Conservation (phyloP, 1,284 basidiomycete genomes). For the Puccinia hordei region DNA sequence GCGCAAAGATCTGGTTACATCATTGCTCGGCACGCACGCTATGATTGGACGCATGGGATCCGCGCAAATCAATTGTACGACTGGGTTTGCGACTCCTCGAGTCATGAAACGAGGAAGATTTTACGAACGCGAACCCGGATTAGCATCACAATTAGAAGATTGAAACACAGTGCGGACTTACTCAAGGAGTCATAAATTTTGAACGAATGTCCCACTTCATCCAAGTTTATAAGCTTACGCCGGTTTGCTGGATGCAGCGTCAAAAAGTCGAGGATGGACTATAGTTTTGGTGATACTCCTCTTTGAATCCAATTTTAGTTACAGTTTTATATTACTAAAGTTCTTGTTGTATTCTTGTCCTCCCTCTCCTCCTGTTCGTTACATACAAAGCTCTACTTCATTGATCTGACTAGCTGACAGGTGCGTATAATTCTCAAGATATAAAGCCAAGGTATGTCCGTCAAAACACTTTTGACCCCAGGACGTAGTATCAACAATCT, state of each 20-base stretch:
- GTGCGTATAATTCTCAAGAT: no score
- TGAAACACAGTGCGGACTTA: slow-evolving; percentile 66
- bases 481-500: no score
- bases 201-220: background rate
- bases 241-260: background rate
- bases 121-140: slow-evolving; percentile 63
- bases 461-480: no score
- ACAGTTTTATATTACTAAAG: no score
- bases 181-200: background rate
- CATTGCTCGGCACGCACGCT: slow-evolving; percentile 72
- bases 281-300: no score
- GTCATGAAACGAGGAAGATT: slow-evolving; percentile 15
- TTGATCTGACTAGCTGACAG: no score
- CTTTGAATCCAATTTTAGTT: no score
- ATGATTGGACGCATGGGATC: slow-evolving; percentile 71
- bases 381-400: no score
- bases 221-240: background rate
- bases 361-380: no score
- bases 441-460: no score
- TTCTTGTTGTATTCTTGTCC: no score
- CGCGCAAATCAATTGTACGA: slow-evolving; percentile 64
- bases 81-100: slow-evolving; percentile 52
- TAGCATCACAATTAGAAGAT: slow-evolving; percentile 76
- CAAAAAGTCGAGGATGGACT: background rate
- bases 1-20: slow-evolving; percentile 68